phyloP scores from a whole-genome alignment of 257 asterid species.

The Penstemon eatonii region DNA sequence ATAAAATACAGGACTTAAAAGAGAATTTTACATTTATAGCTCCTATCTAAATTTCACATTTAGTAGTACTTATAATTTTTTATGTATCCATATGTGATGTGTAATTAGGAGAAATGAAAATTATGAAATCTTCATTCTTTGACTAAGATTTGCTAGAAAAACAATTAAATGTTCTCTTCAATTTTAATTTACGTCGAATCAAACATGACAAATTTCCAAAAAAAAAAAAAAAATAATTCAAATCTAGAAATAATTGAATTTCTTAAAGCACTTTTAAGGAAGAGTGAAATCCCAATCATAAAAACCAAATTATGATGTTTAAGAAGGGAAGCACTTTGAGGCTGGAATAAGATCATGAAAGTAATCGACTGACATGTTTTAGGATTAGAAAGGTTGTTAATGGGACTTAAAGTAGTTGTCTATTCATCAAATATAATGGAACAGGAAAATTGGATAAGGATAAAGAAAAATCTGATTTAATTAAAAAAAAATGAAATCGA shows the following conservation, averaged over 20 bases:
- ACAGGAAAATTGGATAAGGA: too few relatives aligned
- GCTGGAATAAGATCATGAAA: conserved; percentile 22
- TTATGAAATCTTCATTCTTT: neutral
- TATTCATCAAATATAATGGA: too few relatives aligned
- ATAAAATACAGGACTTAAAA: too few relatives aligned
- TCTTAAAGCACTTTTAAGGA: neutral
- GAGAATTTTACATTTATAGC: too few relatives aligned
- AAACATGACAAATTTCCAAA: neutral
- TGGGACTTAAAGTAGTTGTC: conserved; percentile 23
- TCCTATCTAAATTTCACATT: too few relatives aligned
- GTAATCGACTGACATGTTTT: conserved; percentile 22
- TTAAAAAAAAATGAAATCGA: too few relatives aligned
- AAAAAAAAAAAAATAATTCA: neutral
- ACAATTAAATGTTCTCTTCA: neutral
- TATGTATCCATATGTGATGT: too few relatives aligned
- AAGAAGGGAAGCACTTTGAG: conserved; percentile 12
- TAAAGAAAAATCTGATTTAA: too few relatives aligned
- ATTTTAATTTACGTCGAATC: neutral
- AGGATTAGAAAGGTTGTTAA: conserved; percentile 20
- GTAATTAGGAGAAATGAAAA: neutral
- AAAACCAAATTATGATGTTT: conserved; percentile 19
- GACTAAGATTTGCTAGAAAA: neutral
- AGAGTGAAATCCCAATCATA: neutral
- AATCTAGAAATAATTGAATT: neutral
- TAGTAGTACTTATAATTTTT: too few relatives aligned